These are phyloP conservation scores for Podaxis pistillaris DNA, from an alignment of 768 basidiomycete genomes.

Conservation along the genomic window DNA sequence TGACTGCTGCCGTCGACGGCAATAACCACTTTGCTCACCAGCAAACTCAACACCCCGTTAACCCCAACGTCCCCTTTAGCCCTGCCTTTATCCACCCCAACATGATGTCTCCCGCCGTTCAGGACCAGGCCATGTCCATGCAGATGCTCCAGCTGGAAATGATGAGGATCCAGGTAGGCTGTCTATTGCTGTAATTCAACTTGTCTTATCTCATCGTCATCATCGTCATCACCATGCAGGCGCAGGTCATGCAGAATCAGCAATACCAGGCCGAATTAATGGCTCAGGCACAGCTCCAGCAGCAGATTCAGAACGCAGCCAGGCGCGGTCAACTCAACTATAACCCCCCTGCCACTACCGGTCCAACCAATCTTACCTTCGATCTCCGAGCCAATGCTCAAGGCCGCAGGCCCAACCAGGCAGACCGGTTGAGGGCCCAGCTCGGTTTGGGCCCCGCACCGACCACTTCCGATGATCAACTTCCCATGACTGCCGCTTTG, in stretches of 20 bases:
- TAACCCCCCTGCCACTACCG: slow-evolving; percentile 71
- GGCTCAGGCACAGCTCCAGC: slow-evolving; percentile 43
- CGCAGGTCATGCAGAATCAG: slow-evolving; percentile 73
- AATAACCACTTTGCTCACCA: slow-evolving; percentile 68
- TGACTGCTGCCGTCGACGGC: slow-evolving; percentile 74
- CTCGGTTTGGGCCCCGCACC: slow-evolving; percentile 39
- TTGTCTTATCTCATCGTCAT: slow-evolving; percentile 17
- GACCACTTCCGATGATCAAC: slow-evolving; percentile 46
- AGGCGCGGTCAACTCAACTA: slow-evolving; percentile 48
- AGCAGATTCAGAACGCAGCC: slow-evolving; percentile 36
- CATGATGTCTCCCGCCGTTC: slow-evolving; percentile 45
- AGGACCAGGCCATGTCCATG: slow-evolving; percentile 70
- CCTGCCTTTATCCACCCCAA: slow-evolving; percentile 44
- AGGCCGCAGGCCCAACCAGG: slow-evolving; percentile 67
- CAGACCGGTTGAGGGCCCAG: slow-evolving; percentile 63
- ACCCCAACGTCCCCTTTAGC: slow-evolving; percentile 55
- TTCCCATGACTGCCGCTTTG: slow-evolving; percentile 80
- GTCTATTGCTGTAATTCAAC: not conserved
- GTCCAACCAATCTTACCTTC: slow-evolving; percentile 61
- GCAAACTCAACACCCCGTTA: slow-evolving; percentile 47
- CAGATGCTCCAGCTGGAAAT: slow-evolving; percentile 87
- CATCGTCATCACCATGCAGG: slow-evolving; percentile 35
- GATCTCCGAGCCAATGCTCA: slow-evolving; percentile 62
- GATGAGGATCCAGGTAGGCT: slow-evolving; percentile 71
- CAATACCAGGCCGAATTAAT: slow-evolving; percentile 74